Evolutionary conservation across 306 rosid genomes (phyloP).

Genomic region (Inga leiocalycina): DNA sequence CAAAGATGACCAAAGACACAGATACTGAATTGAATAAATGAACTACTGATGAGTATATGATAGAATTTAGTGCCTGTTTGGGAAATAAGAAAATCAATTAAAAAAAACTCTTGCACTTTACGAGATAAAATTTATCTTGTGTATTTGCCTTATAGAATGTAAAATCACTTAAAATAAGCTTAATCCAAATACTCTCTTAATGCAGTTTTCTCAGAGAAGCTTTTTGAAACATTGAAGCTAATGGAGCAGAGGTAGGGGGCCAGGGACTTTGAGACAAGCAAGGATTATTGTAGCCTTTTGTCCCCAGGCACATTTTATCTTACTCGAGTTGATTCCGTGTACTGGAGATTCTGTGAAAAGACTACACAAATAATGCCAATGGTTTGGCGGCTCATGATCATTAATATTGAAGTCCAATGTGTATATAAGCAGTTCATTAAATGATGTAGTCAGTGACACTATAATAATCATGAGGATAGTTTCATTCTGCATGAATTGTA

Average conservation of each 20-base stretch:
- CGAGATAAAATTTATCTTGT: no score
- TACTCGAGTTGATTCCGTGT: slow-evolving; percentile 75
- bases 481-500: neutral
- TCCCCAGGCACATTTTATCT: slow-evolving; percentile 81
- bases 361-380: slow-evolving; percentile 32
- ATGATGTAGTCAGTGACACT: neutral
- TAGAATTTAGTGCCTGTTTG: no score
- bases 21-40: no score
- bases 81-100: neutral
- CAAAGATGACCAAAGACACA: no score
- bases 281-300: slow-evolving; percentile 62
- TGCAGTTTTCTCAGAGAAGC: slow-evolving; percentile 73
- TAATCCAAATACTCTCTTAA: no score
- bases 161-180: no score
- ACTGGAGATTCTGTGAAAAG: slow-evolving; percentile 76
- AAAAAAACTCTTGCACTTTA: no score
- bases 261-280: slow-evolving; percentile 82
- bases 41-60: no score
- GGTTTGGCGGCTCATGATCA: slow-evolving; percentile 53
- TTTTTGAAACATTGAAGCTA: slow-evolving; percentile 69
- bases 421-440: no score
- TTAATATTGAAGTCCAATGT: slow-evolving; percentile 32
- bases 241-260: slow-evolving; percentile 88
- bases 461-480: neutral
- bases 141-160: no score